These are phyloP conservation scores for Dendrothele bispora DNA, from an alignment of 768 basidiomycete species.

Conservation along the genomic window DNA sequence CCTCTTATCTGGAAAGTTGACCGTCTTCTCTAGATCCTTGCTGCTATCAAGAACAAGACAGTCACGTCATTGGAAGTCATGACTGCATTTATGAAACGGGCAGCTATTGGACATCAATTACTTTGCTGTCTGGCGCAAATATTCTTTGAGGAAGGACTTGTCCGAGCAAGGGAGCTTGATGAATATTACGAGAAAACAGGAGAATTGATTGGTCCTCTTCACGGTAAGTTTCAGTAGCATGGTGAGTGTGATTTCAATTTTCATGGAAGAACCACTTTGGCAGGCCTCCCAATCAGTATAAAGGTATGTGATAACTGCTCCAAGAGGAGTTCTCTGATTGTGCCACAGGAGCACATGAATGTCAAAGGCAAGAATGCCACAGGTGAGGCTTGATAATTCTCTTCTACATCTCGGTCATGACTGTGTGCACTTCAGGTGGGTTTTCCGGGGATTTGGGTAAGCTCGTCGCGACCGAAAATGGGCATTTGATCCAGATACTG, in stretches of 20 bases:
- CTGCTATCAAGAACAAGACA: slow-evolving; percentile 24
- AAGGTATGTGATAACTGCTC: slow-evolving; percentile 34
- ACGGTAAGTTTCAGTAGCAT: slow-evolving; percentile 36
- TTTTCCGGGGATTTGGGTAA: slow-evolving; percentile 25
- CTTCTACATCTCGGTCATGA: too few relatives aligned
- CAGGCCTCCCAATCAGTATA: slow-evolving; percentile 33
- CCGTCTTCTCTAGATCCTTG: slow-evolving; percentile 11
- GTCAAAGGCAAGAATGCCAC: slow-evolving; percentile 39
- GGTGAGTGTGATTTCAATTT: too few relatives aligned
- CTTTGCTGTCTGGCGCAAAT: slow-evolving; percentile 39
- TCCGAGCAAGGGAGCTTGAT: slow-evolving; percentile 41
- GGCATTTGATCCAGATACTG: slow-evolving; percentile 32
- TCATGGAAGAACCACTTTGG: not conserved
- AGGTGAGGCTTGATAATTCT: too few relatives aligned
- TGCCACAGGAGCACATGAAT: slow-evolving; percentile 35
- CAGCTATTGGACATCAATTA: slow-evolving; percentile 52
- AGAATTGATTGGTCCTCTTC: slow-evolving; percentile 40
- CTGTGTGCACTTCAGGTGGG: too few relatives aligned
- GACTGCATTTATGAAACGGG: slow-evolving; percentile 46
- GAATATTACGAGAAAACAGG: slow-evolving; percentile 36
- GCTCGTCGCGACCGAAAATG: slow-evolving; percentile 12
- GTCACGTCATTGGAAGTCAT: slow-evolving; percentile 39
- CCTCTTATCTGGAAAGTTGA: not conserved
- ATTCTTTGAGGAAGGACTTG: slow-evolving; percentile 43
- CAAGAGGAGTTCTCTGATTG: slow-evolving; percentile 4